Conservation (phyloP, 2,329 filamentous ascomycete genomes). For the Aureobasidium musti region DNA sequence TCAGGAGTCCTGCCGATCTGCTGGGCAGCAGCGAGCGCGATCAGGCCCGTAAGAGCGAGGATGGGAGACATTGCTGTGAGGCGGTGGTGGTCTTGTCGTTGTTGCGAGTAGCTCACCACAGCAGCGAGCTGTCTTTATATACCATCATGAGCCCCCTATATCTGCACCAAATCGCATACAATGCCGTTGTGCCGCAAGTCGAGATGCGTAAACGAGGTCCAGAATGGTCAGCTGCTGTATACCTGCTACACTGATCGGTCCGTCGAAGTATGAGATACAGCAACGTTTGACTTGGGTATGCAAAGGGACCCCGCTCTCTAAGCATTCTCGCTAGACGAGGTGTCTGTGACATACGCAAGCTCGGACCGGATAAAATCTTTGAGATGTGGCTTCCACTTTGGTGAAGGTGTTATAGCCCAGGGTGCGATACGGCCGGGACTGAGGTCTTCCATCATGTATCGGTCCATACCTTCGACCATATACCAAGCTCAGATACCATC, state of each 20-base stretch:
- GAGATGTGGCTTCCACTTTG: background rate
- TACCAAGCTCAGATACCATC: background rate
- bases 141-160: background rate
- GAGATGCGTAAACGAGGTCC: background rate
- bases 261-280: background rate
- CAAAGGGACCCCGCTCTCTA: background rate
- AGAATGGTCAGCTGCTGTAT: conserved; percentile 5
- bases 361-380: background rate
- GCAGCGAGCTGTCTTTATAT: background rate
- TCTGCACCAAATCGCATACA: background rate
- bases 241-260: background rate
- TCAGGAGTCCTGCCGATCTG: conserved; percentile 44
- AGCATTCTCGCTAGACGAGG: background rate
- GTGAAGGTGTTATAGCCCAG: background rate
- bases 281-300: background rate
- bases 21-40: conserved; percentile 35
- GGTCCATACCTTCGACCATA: background rate
- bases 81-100: background rate
- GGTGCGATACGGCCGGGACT: background rate
- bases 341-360: background rate
- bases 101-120: background rate
- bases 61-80: conserved; percentile 4
- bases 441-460: background rate
- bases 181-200: background rate
- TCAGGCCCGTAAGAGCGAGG: conserved; percentile 11